Conservation (phyloP, 2,329 filamentous ascomycete genomes). For the Trichoderma koningii region DNA sequence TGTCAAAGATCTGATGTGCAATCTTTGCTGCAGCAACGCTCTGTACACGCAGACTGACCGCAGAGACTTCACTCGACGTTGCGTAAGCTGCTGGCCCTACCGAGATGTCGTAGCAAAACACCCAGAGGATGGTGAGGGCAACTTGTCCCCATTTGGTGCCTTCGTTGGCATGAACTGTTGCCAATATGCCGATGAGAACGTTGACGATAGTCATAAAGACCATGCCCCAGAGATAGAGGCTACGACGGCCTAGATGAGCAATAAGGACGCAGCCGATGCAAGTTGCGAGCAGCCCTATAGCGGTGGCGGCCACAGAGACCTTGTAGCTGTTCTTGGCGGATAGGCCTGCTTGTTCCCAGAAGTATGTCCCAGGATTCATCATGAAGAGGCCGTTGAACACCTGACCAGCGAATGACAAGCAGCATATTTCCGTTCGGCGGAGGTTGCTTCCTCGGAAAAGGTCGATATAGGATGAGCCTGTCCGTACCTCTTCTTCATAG, state of each 20-base stretch:
- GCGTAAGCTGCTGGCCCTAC: slow-evolving; percentile 58
- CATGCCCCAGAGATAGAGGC: slow-evolving; percentile 48
- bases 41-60: slow-evolving; percentile 56
- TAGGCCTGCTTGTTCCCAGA: slow-evolving; percentile 21
- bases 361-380: slow-evolving; percentile 23
- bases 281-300: slow-evolving; percentile 41
- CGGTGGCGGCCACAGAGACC: slow-evolving; percentile 18
- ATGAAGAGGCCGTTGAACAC: slow-evolving; percentile 20
- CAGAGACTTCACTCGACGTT: slow-evolving; percentile 55
- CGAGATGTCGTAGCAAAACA: slow-evolving; percentile 48
- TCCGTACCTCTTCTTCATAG: slow-evolving; percentile 40
- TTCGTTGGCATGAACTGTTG: slow-evolving; percentile 46
- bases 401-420: slow-evolving; percentile 15
- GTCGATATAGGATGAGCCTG: slow-evolving; percentile 45
- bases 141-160: slow-evolving; percentile 46
- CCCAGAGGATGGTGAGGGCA: slow-evolving; percentile 52
- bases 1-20: slow-evolving; percentile 49
- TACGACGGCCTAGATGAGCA: slow-evolving; percentile 48
- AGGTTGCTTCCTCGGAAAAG: slow-evolving; percentile 49
- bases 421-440: slow-evolving; percentile 54
- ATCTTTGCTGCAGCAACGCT: slow-evolving; percentile 55
- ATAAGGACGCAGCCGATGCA: slow-evolving; percentile 46
- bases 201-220: slow-evolving; percentile 39
- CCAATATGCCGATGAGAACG: slow-evolving; percentile 43
- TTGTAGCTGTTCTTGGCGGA: slow-evolving; percentile 21